A percentile compares a stretch with the other conserved stretches of the same genome.
phyloP scores from a whole-genome alignment of 768 basidiomycete genomes.

The Collybia mongolica region DNA sequence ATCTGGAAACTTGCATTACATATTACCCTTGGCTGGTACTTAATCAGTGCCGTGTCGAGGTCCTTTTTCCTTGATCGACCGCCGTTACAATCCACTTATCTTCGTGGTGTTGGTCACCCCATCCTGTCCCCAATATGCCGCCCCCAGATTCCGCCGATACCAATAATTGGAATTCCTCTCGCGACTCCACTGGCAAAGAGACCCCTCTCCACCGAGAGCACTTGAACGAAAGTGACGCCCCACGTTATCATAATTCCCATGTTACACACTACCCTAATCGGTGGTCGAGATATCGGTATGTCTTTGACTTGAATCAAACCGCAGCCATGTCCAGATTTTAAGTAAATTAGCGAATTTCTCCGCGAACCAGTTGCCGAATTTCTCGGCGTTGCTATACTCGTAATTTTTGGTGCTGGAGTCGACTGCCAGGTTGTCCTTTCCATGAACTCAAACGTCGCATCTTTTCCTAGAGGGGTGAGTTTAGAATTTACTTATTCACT shows the following conservation, averaged over 20 bases:
- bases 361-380: slow-evolving; percentile 67
- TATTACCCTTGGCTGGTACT: too few species aligned
- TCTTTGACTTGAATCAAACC: background rate
- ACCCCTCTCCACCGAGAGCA: too few species aligned
- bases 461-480: slow-evolving; percentile 57
- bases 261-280: slow-evolving; percentile 43
- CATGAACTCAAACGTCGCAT: slow-evolving; percentile 38
- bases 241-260: slow-evolving; percentile 24
- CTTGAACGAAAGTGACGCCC: slow-evolving; percentile 2
- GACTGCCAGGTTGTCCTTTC: slow-evolving; percentile 58
- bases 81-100: too few species aligned
- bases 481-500: slow-evolving; percentile 1
- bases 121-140: too few species aligned
- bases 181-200: too few species aligned
- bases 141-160: too few species aligned
- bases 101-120: too few species aligned
- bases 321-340: background rate
- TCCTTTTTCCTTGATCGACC: too few species aligned
- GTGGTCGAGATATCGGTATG: slow-evolving; percentile 58
- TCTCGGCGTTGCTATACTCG: slow-evolving; percentile 53
- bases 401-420: slow-evolving; percentile 59
- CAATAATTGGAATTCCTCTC: too few species aligned
- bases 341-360: slow-evolving; percentile 36
- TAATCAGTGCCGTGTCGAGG: too few species aligned
- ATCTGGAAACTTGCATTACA: too few species aligned